Evolutionary conservation across 768 basidiomycete species (phyloP).

Genomic region (Peribolospora kevripleyi): DNA sequence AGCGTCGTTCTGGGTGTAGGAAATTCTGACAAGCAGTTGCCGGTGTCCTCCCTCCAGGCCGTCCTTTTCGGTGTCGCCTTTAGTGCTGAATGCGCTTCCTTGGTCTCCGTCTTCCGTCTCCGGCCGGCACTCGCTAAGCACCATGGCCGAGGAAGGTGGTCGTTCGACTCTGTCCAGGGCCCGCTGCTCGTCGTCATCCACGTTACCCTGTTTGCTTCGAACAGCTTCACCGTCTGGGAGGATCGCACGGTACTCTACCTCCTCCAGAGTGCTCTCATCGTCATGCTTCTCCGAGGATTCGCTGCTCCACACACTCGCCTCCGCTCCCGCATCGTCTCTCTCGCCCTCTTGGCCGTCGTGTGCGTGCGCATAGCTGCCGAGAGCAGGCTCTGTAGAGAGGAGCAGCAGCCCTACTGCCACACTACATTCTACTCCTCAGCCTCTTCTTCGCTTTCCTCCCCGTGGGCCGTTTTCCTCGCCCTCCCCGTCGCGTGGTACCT

Average conservation of each 20-base stretch:
- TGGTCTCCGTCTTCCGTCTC: neutral
- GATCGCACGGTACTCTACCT: constrained; percentile 59
- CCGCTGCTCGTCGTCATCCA: constrained; percentile 38
- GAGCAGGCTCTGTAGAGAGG: constrained; percentile 80
- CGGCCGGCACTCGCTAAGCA: neutral
- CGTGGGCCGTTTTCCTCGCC: constrained; percentile 32
- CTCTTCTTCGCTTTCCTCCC: constrained; percentile 32
- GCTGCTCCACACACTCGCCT: constrained; percentile 43
- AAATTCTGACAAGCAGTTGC: too few relatives aligned
- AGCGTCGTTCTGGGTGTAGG: neutral
- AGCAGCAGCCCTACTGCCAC: constrained; percentile 68
- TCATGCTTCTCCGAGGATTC: constrained; percentile 39
- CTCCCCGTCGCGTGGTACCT: constrained; percentile 32
- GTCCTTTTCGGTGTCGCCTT: neutral
- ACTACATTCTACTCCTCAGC: constrained; percentile 52
- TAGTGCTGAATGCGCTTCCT: neutral
- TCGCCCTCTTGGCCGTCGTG: constrained; percentile 38
- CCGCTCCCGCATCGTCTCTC: constrained; percentile 48
- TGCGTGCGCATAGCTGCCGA: constrained; percentile 50
- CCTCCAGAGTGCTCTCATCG: constrained; percentile 30
- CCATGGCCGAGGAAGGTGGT: neutral
- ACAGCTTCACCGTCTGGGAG: constrained; percentile 97
- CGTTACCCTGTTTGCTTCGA: constrained; percentile 54
- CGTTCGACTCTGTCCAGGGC: constrained; percentile 6
- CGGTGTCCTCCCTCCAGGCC: too few relatives aligned